Base-by-base conservation (phyloP, 768 basidiomycete species). In the Calvatia gigantea region DNA sequence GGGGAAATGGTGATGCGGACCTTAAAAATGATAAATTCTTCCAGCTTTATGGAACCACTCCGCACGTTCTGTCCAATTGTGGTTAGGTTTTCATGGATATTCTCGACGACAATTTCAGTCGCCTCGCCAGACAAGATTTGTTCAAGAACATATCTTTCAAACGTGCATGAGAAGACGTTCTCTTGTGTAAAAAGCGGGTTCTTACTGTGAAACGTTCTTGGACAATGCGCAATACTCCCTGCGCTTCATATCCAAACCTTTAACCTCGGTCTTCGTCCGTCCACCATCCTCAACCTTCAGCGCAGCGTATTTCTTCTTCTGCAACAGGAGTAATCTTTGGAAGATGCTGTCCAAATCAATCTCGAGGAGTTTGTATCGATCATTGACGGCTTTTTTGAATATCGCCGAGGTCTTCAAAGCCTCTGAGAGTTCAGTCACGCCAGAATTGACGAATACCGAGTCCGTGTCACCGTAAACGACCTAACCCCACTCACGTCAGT, bases 241-340 rank as follows among this genome's bases (percentile, higher is more conserved):
- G 42, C 97, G 85, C 70, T 98, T 98, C 97, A 99, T 98, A 72
- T 99, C 97, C 21, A 99, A 75, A 70, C 97, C 97, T 65, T 99
- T 99, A 69, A 99, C 77, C 65, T 99, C 97, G 1, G 83, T 90
- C 12, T 82, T 84, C 0, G 90, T 88, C 54, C 82, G 79, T 0
- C 81, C 79, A 25, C 85, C 85, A 60, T 94, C 91, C 63, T 94
- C 92, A 38, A 98, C 85, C 73, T 97, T 98, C 68, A 98, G 77
- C 0, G 97, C 97, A 0, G 97, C 97, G 62, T 99, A 99, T 72
- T 99, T 98, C 78, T 99, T 99, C 81, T 99, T 99, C 66, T 98
- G 96, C 51, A 99, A 73, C 9, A 99, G 80, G 1, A 99, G 72
- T 38, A 99, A 77, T 0, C 97, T 84, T 65, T 96, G 85, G 75